These are phyloP conservation scores for Aspergillus chevalieri DNA, from an alignment of 2,329 filamentous ascomycete genomes.

Conservation along the genomic window DNA sequence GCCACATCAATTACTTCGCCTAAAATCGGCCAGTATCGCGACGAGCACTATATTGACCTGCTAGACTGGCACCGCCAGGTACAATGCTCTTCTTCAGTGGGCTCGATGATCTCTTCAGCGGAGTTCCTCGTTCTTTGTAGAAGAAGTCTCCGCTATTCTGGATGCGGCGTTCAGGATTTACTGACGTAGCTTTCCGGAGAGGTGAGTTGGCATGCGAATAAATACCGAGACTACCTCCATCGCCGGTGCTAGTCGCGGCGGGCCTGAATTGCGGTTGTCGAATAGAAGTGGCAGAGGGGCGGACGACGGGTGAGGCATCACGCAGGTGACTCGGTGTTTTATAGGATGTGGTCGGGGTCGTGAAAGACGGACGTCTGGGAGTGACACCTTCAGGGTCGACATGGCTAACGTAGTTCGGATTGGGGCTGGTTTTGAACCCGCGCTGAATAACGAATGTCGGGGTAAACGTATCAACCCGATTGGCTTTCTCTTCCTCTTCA, in stretches of 20 bases:
- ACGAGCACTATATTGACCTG: conserved; percentile 21
- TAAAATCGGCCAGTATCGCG: conserved; percentile 28
- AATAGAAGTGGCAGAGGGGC: conserved; percentile 40
- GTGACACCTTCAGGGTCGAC: conserved; percentile 59
- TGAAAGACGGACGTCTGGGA: conserved; percentile 35
- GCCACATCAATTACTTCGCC: neutral
- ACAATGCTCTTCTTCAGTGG: conserved; percentile 40
- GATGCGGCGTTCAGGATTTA: conserved; percentile 41
- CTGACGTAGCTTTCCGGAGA: conserved; percentile 68
- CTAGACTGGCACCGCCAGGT: conserved; percentile 28
- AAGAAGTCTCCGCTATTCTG: conserved; percentile 36
- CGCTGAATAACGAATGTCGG: conserved; percentile 62
- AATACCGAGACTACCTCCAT: conserved; percentile 74
- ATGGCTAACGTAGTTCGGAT: conserved; percentile 69
- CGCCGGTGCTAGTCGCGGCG: conserved; percentile 40
- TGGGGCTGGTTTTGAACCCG: conserved; percentile 74
- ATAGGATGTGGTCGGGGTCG: conserved; percentile 38
- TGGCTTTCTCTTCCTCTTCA: conserved; percentile 39
- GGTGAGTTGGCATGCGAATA: conserved; percentile 77
- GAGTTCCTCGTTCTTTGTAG: conserved; percentile 32
- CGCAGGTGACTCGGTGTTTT: conserved; percentile 42
- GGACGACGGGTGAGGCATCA: conserved; percentile 42
- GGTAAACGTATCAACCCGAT: conserved; percentile 57
- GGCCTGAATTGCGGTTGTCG: conserved; percentile 51
- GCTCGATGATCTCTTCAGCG: conserved; percentile 34